Evolutionary conservation across 345 rosid genomes (phyloP).

Genomic region (Bruguiera sexangula): DNA sequence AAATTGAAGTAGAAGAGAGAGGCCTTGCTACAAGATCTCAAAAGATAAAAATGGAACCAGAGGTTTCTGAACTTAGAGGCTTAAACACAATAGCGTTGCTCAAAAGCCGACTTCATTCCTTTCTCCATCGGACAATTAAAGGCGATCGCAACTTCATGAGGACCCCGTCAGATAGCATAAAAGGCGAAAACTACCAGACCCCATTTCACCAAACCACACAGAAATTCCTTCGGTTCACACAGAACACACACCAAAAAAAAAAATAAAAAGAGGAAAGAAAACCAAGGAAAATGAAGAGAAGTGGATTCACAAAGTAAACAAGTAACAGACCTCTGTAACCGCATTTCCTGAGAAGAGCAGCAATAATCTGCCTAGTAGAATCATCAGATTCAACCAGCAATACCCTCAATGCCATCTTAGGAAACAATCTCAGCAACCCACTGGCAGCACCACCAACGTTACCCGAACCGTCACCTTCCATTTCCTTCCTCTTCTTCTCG

Average conservation of each 20-base stretch:
- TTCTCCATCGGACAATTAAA: too few relatives aligned
- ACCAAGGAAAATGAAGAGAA: background rate
- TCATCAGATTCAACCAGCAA: constrained; percentile 92
- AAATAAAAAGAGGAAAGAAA: too few relatives aligned
- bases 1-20: too few relatives aligned
- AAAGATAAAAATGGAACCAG: too few relatives aligned
- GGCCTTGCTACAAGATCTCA: too few relatives aligned
- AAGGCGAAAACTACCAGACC: background rate
- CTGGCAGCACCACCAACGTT: constrained; percentile 16
- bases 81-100: too few relatives aligned
- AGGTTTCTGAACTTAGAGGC: too few relatives aligned
- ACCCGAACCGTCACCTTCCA: constrained; percentile 25
- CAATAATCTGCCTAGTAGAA: constrained; percentile 81
- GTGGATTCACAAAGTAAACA: background rate
- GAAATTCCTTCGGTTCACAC: too few relatives aligned
- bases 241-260: too few relatives aligned
- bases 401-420: constrained; percentile 61
- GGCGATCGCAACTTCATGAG: background rate
- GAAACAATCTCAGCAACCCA: constrained; percentile 68
- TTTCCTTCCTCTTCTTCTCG: constrained; percentile 16
- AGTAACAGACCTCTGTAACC: constrained; percentile 64
- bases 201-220: background rate
- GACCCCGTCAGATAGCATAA: too few relatives aligned
- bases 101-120: too few relatives aligned
- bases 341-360: constrained; percentile 87